phyloP scores from a whole-genome alignment of 352 stramenopile genomes.

The Pythium myriotylum region DNA sequence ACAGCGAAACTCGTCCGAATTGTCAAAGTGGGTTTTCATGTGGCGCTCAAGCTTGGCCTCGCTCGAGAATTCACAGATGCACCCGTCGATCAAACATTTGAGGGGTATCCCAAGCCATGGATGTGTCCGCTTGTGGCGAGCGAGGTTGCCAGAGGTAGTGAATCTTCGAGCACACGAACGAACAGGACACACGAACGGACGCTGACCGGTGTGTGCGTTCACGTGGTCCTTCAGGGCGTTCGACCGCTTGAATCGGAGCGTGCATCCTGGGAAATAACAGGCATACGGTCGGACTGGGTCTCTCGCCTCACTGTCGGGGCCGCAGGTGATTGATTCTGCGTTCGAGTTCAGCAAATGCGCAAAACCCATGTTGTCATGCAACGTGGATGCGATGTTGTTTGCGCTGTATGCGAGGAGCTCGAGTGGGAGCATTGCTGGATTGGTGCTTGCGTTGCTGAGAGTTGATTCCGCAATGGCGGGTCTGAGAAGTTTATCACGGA shows the following conservation, averaged over 20 bases:
- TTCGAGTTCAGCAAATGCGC: no score
- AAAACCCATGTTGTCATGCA: no score
- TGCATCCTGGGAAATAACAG: slow-evolving; percentile 1
- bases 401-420: no score
- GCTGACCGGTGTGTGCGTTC: slow-evolving; percentile 80
- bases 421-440: no score
- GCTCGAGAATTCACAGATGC: slow-evolving; percentile 15
- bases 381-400: no score
- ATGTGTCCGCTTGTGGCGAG: slow-evolving; percentile 64
- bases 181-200: slow-evolving; percentile 51
- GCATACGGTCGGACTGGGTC: background rate
- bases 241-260: background rate
- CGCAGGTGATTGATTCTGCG: no score
- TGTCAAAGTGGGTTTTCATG: background rate
- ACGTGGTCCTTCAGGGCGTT: slow-evolving; percentile 77
- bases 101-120: slow-evolving; percentile 31
- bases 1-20: background rate
- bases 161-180: slow-evolving; percentile 71
- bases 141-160: slow-evolving; percentile 43
- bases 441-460: no score
- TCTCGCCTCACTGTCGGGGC: no score
- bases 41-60: slow-evolving; percentile 22
- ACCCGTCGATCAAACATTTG: slow-evolving; percentile 14
- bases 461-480: no score
- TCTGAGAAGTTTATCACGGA: no score